Evolutionary conservation across 805 yeast genomes (phyloP), one percentile per base, ranked within the genome.

Genomic region (Cyberlindnera amylophila): DNA sequence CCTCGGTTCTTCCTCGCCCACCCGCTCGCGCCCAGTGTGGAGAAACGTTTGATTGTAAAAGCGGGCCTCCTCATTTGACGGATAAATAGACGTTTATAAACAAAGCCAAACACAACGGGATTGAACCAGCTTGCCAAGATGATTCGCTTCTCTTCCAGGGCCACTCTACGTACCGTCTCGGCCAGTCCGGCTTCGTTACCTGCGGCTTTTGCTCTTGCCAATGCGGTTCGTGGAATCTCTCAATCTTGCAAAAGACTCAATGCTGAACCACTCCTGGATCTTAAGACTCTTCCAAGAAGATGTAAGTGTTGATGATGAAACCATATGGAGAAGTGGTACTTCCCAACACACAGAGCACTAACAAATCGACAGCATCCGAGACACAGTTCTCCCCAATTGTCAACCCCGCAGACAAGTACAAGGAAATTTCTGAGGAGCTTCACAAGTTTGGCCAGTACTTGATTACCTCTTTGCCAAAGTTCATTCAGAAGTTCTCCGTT

Each of bases 391-490:
- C 37, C 19, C 52, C 58, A 21, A 44, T 84, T 45, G 79, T 75
- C 47, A 85, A 87, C 67, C 95, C 95, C 33, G 81, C 87, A 40
- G 95, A 86, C 51, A 74, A 79, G 59, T 85, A 80, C 66, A 69
- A 69, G 56, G 85, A 75, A 51, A 80, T 76, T 46, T 63, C 65
- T 40, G 90, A 81, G 58, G 87, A 83, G 52, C 71, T 86, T 48
- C 95, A 85, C 69, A 78, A 79, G 65, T 87, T 84, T 63, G 96
- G 96, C 21, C 74, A 77, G 42, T 87, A 87, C 60, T 62, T 87
- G 51, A 82, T 83, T 74, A 74, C 86, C 8, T 77, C 86, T 49
- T 60, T 87, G 67, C 96, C 96, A 36, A 87, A 86, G 64, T 85
- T 69, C 58, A 74, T 87, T 49, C 95, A 87, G 67, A 83, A 83